Percentiles rank a stretch among this genome's conserved stretches.
phyloP scores from a whole-genome alignment of 2,329 filamentous ascomycete genomes.

The Pseudogymnoascus sp. region DNA sequence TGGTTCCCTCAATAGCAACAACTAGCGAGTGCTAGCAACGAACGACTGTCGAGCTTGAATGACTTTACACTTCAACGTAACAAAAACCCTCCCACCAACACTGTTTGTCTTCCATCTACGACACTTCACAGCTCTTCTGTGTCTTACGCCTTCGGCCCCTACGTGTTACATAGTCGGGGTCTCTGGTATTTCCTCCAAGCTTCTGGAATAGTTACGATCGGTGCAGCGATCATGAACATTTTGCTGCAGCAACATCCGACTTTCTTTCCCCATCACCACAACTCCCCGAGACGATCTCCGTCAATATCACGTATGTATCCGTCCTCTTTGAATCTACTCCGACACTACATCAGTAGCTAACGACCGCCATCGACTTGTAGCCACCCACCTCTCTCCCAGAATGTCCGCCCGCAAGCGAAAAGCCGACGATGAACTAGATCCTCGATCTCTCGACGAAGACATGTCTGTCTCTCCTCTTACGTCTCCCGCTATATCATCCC shows the following conservation, averaged over 20 bases:
- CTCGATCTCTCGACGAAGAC: conserved; percentile 55
- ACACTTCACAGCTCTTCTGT: neutral
- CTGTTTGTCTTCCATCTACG: neutral
- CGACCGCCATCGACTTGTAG: conserved; percentile 13
- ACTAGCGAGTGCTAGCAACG: conserved; percentile 10
- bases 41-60: neutral
- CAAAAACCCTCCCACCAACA: conserved; percentile 1
- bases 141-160: neutral
- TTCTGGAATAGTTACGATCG: conserved; percentile 1
- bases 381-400: conserved; percentile 41
- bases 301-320: conserved; percentile 47
- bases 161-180: neutral
- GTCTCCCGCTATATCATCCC: conserved; percentile 68
- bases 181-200: neutral
- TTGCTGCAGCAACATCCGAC: conserved; percentile 54
- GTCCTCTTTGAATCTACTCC: neutral
- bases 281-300: conserved; percentile 45
- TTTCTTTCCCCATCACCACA: conserved; percentile 52
- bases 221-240: conserved; percentile 50
- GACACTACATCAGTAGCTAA: conserved; percentile 12
- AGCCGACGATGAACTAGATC: conserved; percentile 67
- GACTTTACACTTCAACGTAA: neutral
- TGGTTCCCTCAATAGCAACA: conserved; percentile 1
- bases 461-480: conserved; percentile 85
- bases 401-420: conserved; percentile 72